phyloP scores from a whole-genome alignment of 2,329 filamentous ascomycete species.

The Colletotrichum liriopes region DNA sequence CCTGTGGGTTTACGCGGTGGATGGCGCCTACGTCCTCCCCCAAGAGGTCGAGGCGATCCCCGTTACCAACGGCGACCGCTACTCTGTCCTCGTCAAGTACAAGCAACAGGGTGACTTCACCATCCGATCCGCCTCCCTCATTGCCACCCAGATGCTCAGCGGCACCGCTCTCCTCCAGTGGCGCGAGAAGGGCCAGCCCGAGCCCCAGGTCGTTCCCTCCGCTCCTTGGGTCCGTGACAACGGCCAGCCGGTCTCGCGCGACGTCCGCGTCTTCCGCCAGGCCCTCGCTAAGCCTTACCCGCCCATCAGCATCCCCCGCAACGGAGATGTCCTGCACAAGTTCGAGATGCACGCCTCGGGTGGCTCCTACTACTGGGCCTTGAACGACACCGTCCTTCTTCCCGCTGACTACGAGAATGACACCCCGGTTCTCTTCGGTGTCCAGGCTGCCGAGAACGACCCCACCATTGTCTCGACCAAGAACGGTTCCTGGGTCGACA shows the following conservation, averaged over 20 bases:
- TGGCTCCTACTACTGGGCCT: slow-evolving; percentile 67
- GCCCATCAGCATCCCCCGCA: slow-evolving; percentile 56
- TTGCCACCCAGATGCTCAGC: slow-evolving; percentile 68
- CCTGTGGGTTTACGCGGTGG: slow-evolving; percentile 69
- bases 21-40: slow-evolving; percentile 69
- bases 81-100: slow-evolving; percentile 65
- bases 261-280: slow-evolving; percentile 62
- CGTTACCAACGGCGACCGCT: slow-evolving; percentile 68
- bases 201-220: slow-evolving; percentile 46
- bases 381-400: slow-evolving; percentile 63
- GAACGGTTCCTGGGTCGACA: slow-evolving; percentile 68
- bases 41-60: slow-evolving; percentile 51
- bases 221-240: slow-evolving; percentile 65
- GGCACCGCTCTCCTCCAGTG: slow-evolving; percentile 66
- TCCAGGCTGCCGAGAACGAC: slow-evolving; percentile 49
- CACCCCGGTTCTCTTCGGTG: slow-evolving; percentile 64
- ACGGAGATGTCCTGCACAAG: slow-evolving; percentile 63
- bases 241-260: slow-evolving; percentile 58
- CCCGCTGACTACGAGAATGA: slow-evolving; percentile 54
- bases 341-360: slow-evolving; percentile 58
- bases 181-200: slow-evolving; percentile 44
- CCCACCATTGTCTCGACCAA: slow-evolving; percentile 66
- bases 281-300: slow-evolving; percentile 63
- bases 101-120: slow-evolving; percentile 66
- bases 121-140: slow-evolving; percentile 67